Base-by-base conservation (phyloP, 345 rosid genomes). In the Citrus cavaleriei region DNA sequence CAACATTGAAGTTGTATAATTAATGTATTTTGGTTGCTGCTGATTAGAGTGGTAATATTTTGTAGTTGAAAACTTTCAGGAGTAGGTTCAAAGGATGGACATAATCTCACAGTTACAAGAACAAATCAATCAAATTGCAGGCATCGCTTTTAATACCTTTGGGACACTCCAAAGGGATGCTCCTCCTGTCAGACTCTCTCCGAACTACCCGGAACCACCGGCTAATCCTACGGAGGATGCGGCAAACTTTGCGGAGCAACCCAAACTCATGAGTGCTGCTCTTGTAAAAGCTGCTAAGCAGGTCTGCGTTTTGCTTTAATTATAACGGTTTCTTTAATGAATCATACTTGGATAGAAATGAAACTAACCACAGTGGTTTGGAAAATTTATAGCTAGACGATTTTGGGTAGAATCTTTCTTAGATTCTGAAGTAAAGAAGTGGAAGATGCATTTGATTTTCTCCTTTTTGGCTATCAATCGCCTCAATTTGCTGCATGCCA, bases 241-340 rank as follows among this genome's bases (percentile, higher is more conserved):
- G 2, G 69, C 92, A 1, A 82, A 74, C 83, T 78, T 89, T 51
- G 74, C 87, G 0, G 98, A 94, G 42, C 98, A 93, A 69, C 94
- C 98, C 34, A 94, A 91, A 88, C 81, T 76, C 73, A 89, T 94
- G 89, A 91, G 97, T 82, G 89, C 91, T 19, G 92, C 89, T 74
- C 86, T 96, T 62, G 98, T 96, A 8, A 93, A 93, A 76, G 97
- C 97, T 79, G 99, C 99, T 61, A 93, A 96, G 83, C 97, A 96
- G 98, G 95, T 91, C 24, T 1, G 49, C 34, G 28, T 46, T 51
- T 19, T 42, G 42, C 38, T 42, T 18, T 7, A 7, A 32, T 7
- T 71, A 54, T 28, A 28, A 30, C 3, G 16, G 42, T 32, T 14
- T 32, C 25, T 22, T n/a, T 13, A 30, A 25, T 21, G n/a, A 51